Evolutionary conservation across 805 yeast species (phyloP), one percentile per base, ranked within the genome.

Genomic region (Saccharomycopsis malanga): DNA sequence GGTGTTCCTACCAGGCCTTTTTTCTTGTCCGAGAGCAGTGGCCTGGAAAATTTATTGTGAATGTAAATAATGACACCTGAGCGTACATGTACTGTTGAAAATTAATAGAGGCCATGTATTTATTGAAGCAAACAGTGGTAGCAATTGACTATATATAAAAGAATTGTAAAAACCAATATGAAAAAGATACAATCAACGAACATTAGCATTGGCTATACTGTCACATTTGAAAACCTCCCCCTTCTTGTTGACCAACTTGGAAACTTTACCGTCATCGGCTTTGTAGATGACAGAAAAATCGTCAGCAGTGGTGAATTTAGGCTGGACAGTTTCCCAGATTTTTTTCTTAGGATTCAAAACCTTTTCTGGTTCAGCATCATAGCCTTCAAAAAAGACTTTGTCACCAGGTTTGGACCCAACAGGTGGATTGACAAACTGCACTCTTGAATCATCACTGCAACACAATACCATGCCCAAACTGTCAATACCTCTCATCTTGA

Each of bases 271-370:
- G 60, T 81, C 87, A 24, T 73, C 78, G 57, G 73, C 82, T 60
- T 83, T 83, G 74, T 77, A 91, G 53, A 86, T 74, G 37, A 91
- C 96, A 61, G 85, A 85, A 50, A 81, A 73, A 42, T 71, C 69
- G 35, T 79, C 93, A 56, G 72, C 79, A 25, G 98, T 91, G 49
- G 91, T 71, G 74, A 93, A 89, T 52, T 75, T 73, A 44, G 97
- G 98, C 74, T 93, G 98, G 55, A 85, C 72, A 45, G 89, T 76
- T 75, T 93, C 98, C 94, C 96, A 93, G 53, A 89, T 73, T 77
- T 93, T 93, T 84, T 93, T 93, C 82, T 93, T 93, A 59, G 98
- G 98, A 71, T 91, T 91, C 68, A 93, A 73, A 61, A 81, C 91
- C 60, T 86, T 78, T 68, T 88, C 94, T 56, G 98, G 98, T 46